phyloP scores from a whole-genome alignment of 2,329 filamentous ascomycete species.

The Camptophora hylomeconis region DNA sequence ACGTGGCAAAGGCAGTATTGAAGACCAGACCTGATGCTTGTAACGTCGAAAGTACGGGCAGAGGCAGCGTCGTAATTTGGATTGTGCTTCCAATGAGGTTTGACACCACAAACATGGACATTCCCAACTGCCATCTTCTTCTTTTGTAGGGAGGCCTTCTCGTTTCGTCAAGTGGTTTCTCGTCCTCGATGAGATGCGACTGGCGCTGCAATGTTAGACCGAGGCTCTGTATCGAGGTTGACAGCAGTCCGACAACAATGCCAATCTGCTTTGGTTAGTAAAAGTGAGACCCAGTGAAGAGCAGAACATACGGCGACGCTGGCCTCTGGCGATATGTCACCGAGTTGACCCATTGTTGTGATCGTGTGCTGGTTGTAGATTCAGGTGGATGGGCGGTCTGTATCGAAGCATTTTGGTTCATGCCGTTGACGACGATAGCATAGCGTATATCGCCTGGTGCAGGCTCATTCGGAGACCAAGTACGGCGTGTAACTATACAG shows the following conservation, averaged over 20 bases:
- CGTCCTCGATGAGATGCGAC: conserved; percentile 94
- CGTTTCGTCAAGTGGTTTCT: conserved; percentile 66
- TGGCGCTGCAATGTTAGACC: conserved; percentile 94
- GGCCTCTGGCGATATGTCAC: conserved; percentile 64
- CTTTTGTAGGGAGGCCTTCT: conserved; percentile 79
- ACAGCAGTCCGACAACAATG: conserved; percentile 82
- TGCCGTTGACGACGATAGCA: too few relatives aligned
- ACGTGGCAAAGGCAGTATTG: conserved; percentile 92
- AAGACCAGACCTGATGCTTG: conserved; percentile 95
- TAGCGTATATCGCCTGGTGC: too few relatives aligned
- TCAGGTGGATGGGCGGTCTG: too few relatives aligned
- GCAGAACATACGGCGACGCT: conserved; percentile 56
- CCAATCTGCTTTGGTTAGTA: conserved; percentile 51
- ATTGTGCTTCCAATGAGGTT: conserved; percentile 93
- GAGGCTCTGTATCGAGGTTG: conserved; percentile 87
- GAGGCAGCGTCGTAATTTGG: conserved; percentile 88
- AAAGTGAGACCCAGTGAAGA: conserved; percentile 2
- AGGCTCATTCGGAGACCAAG: too few relatives aligned
- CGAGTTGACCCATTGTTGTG: conserved; percentile 53
- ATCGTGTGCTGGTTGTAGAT: too few relatives aligned
- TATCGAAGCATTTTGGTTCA: too few relatives aligned
- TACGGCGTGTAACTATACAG: too few relatives aligned
- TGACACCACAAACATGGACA: conserved; percentile 91
- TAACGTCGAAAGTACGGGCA: conserved; percentile 86
- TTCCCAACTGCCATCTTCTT: conserved; percentile 86